These are phyloP conservation scores for Malbranchea cinnamomea DNA, from an alignment of 2,329 filamentous ascomycete species.

Conservation along the genomic window DNA sequence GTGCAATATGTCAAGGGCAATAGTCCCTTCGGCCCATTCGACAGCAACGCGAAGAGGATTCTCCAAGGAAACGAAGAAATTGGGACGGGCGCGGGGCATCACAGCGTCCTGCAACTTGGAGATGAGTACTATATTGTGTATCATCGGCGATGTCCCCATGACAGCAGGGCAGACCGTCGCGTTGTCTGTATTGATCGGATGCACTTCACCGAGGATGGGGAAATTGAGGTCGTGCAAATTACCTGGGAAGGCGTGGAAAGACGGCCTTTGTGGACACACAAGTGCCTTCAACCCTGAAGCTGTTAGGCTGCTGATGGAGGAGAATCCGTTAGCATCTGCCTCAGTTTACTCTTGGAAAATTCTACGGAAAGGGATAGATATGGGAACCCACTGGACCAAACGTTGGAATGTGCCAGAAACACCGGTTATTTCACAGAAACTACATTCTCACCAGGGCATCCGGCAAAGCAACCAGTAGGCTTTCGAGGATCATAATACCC, in stretches of 20 bases:
- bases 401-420: too few species aligned
- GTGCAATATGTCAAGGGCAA: slow-evolving; percentile 30
- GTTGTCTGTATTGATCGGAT: slow-evolving; percentile 35
- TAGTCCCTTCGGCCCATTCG: slow-evolving; percentile 30
- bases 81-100: slow-evolving; percentile 26
- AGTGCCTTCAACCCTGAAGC: too few species aligned
- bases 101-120: slow-evolving; percentile 28
- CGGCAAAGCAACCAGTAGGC: slow-evolving; percentile 34
- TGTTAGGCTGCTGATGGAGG: too few species aligned
- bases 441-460: slow-evolving; percentile 18
- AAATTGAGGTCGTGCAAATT: slow-evolving; percentile 30
- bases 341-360: too few species aligned
- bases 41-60: slow-evolving; percentile 22
- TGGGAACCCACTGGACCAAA: too few species aligned
- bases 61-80: slow-evolving; percentile 16
- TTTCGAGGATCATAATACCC: slow-evolving; percentile 38
- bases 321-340: too few species aligned
- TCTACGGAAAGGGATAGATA: too few species aligned
- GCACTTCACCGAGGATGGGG: slow-evolving; percentile 31
- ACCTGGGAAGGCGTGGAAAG: slow-evolving; percentile 16
- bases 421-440: slow-evolving; percentile 8
- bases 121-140: slow-evolving; percentile 33
- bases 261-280: slow-evolving; percentile 6
- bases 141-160: slow-evolving; percentile 32
- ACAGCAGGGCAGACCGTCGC: slow-evolving; percentile 33